A percentile compares a stretch with the other conserved stretches of the same genome.
Evolutionary conservation across 2,329 filamentous ascomycete genomes (phyloP).

Genomic region (Curvularia eragrostidis): DNA sequence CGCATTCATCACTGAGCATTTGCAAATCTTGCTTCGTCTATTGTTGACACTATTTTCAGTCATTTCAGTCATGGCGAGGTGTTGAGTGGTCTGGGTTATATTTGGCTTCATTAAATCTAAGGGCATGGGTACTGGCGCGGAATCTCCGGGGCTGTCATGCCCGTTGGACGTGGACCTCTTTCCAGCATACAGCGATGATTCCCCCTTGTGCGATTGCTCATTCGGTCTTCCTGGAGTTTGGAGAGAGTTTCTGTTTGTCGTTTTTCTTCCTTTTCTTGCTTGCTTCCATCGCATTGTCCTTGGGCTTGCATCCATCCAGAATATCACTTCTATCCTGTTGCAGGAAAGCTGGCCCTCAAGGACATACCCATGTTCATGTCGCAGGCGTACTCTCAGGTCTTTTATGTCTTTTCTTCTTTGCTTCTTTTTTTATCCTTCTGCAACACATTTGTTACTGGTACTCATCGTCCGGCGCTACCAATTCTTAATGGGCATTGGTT

Average conservation of each 20-base stretch:
- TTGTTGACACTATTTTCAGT: constrained; percentile 50
- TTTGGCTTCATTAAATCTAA: constrained; percentile 44
- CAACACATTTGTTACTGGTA: constrained; percentile 12
- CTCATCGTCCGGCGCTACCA: constrained; percentile 41
- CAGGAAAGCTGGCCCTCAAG: constrained; percentile 27
- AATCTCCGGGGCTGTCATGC: constrained; percentile 43
- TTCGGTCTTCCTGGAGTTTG: constrained; percentile 39
- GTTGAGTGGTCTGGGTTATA: constrained; percentile 44
- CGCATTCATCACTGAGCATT: constrained; percentile 41
- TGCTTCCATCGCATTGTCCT: constrained; percentile 11
- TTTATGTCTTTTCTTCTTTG: constrained; percentile 5
- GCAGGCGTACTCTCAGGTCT: constrained; percentile 15
- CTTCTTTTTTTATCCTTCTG: background rate
- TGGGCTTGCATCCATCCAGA: constrained; percentile 14
- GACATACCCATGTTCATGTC: constrained; percentile 19
- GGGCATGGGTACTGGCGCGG: constrained; percentile 52
- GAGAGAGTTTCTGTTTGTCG: constrained; percentile 16
- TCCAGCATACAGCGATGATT: constrained; percentile 55
- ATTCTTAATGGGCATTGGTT: constrained; percentile 35
- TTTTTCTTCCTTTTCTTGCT: constrained; percentile 12
- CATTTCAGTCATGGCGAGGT: constrained; percentile 53
- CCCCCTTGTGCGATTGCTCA: constrained; percentile 51
- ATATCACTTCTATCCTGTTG: constrained; percentile 18
- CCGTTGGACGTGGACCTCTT: constrained; percentile 48
- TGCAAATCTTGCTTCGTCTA: constrained; percentile 41